Conservation (phyloP, 2,329 filamentous ascomycete genomes). For the Arthrobotrys megalospora region DNA sequence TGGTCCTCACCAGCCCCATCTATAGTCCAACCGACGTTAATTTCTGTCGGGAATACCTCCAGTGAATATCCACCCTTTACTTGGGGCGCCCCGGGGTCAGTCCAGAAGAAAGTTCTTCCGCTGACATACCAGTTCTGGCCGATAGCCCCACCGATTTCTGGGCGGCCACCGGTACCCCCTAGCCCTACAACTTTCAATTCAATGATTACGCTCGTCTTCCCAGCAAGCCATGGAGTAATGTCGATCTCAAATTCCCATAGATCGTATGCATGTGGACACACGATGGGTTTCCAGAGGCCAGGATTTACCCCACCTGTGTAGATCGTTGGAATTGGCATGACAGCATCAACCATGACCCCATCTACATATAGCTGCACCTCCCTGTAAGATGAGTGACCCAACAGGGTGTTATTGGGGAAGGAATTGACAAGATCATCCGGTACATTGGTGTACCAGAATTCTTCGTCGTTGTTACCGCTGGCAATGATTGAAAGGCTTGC, state of each 20-base stretch:
- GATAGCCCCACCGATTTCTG: conserved; percentile 67
- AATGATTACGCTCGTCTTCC: conserved; percentile 40
- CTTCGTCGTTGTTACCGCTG: conserved; percentile 81
- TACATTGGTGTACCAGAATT: conserved; percentile 89
- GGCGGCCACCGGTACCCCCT: neutral
- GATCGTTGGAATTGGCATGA: conserved; percentile 86
- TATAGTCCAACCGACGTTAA: conserved; percentile 18
- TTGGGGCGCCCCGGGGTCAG: conserved; percentile 71
- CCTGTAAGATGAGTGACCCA: conserved; percentile 80
- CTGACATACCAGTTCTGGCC: conserved; percentile 81
- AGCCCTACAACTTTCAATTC: conserved; percentile 48
- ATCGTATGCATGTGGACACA: conserved; percentile 84
- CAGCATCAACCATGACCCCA: conserved; percentile 78
- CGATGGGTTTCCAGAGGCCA: conserved; percentile 82
- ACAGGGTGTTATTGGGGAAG: conserved; percentile 75
- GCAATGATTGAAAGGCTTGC: conserved; percentile 84
- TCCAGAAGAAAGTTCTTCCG: conserved; percentile 86
- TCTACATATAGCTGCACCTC: conserved; percentile 85
- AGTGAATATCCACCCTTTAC: conserved; percentile 68
- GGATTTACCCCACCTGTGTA: conserved; percentile 86
- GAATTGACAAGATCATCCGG: conserved; percentile 74
- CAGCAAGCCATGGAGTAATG: conserved; percentile 76
- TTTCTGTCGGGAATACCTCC: conserved; percentile 5
- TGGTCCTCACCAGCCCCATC: conserved; percentile 27
- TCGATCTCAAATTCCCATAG: conserved; percentile 85